A percentile compares a stretch with the other conserved stretches of the same genome.
Evolutionary conservation across 208 protist genomes (phyloP).

Genomic region (Trichomonas vaginalis): DNA sequence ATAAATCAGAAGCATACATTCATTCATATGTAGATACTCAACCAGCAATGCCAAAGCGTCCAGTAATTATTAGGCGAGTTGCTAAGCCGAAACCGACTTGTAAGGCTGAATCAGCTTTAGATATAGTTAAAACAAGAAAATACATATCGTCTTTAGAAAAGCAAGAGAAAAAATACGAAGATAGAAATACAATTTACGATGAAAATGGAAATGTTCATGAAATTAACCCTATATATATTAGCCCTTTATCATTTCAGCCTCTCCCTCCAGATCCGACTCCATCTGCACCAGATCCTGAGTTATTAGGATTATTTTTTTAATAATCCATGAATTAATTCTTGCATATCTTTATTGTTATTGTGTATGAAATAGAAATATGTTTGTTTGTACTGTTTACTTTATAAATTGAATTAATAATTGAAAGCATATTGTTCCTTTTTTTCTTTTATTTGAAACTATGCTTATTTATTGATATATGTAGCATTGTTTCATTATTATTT

Average conservation of each 20-base stretch:
- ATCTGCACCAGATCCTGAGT: background rate
- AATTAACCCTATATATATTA: background rate
- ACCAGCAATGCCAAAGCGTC: background rate
- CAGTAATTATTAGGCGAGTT: background rate
- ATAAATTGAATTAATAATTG: no score
- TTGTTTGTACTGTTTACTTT: no score
- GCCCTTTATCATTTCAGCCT: background rate
- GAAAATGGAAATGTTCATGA: background rate
- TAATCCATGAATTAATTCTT: no score
- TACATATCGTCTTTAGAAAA: background rate
- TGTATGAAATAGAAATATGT: no score
- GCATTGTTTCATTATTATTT: no score
- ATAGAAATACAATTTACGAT: background rate
- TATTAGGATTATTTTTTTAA: background rate
- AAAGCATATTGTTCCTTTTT: no score
- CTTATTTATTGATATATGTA: no score
- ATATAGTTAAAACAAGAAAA: background rate
- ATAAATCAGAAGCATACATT: background rate
- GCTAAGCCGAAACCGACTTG: background rate
- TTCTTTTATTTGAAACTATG: no score
- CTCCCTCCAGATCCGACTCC: background rate
- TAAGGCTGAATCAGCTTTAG: background rate
- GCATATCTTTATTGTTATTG: no score
- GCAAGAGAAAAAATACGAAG: background rate
- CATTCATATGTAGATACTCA: background rate